Base-by-base conservation (phyloP, 2,329 filamentous ascomycete species). In the Coniosporium tulheliwenetii region DNA sequence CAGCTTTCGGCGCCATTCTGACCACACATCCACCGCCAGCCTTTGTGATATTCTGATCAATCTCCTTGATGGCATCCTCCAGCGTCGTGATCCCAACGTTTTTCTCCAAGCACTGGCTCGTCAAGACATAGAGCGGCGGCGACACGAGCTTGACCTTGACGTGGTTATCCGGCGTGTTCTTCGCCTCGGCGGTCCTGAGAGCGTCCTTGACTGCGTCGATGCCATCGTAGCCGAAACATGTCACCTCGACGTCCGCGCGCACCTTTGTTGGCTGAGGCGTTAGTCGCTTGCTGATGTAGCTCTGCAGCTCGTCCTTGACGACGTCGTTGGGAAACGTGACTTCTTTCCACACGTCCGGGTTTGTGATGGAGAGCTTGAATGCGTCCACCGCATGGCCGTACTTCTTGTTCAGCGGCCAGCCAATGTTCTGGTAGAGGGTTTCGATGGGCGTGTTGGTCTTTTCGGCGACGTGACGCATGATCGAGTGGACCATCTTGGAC, bases 141-240 rank as follows among this genome's bases (percentile, higher is more conserved):
- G 86, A 93, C n/a, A 98, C 91, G 39, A 98, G 81, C 67, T 87
- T 89, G 61, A 96, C 91, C 73, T 96, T 96, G 67, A 98, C 86
- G 63, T 93, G 85, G 54, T 80, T 91, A 42, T 95, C 86, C 41
- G 78, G 71, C 10, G 86, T 94, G 74, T 94, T 96, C 63, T 81
- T 79, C 45, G 83, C 83, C 69, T 98, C 91, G 44, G 91, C 93
- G 47, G 80, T 85, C 58, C 86, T 78, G 44, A 98, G 76, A 38
- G 93, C 87, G 30, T 77, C 74, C 77, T 98, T 98, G 63, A 98
- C 85, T 35, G 93, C 91, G 58, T 98, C 91, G 67, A 98, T 98
- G 50, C 91, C 91, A 54, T 96, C 91, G 61, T 96, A 98, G 47
- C 84, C 82, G 67, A 69, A 70, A 56, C 85, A 94, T 45, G 83